Percentiles rank a stretch among this genome's conserved stretches.
These are phyloP conservation scores for Pyrus betulifolia DNA, from an alignment of 306 rosid species.

Conservation along the genomic window DNA sequence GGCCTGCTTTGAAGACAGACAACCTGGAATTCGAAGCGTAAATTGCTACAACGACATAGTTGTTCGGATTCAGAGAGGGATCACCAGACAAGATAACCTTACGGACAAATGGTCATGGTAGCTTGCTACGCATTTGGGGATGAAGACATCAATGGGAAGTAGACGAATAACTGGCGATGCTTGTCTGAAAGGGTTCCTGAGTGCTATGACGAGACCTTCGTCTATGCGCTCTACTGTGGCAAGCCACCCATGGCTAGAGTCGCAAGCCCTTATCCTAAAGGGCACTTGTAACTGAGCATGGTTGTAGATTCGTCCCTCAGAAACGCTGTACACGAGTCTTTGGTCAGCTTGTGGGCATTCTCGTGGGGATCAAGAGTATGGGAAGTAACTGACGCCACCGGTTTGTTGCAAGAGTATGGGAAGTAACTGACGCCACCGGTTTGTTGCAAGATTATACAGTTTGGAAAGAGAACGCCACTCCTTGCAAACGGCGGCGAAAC, in stretches of 20 bases:
- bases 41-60: background rate
- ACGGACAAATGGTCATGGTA: background rate
- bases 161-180: background rate
- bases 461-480: background rate
- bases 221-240: background rate
- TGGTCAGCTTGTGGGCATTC: background rate
- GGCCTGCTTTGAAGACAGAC: background rate
- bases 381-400: background rate
- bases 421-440: background rate
- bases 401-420: background rate
- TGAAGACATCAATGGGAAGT: background rate
- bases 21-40: background rate
- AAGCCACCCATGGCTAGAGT: background rate
- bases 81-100: background rate
- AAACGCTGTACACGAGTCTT: background rate
- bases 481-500: background rate
- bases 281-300: background rate
- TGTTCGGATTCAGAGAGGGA: background rate
- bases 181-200: background rate
- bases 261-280: background rate
- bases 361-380: background rate
- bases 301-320: too few relatives aligned
- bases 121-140: background rate
- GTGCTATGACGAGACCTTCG: background rate
- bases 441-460: background rate